Conservation (phyloP, 495 filamentous ascomycete genomes). For the Hyphodiscus hymeniophilus region DNA sequence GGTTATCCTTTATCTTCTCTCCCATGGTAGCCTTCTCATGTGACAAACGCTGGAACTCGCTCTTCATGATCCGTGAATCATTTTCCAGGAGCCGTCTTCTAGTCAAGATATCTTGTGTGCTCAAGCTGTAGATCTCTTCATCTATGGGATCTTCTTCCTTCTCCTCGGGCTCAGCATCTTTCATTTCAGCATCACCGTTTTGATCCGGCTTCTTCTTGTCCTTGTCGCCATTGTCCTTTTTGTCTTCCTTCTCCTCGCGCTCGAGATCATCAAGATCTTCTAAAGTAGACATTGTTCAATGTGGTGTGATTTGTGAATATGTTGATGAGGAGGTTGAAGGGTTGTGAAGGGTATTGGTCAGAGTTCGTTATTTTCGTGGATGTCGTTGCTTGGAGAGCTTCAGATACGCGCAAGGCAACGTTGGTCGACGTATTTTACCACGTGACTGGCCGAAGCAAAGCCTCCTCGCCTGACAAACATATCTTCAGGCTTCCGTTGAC, state of each 20-base stretch:
- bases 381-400: not conserved
- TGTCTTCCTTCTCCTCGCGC: conserved; percentile 53
- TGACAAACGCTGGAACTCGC: conserved; percentile 86
- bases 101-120: conserved; percentile 88
- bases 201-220: conserved; percentile 57
- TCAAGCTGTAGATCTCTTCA: conserved; percentile 80
- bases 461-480: not conserved
- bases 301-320: not conserved
- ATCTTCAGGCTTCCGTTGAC: not conserved
- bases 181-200: conserved; percentile 84
- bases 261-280: conserved; percentile 68
- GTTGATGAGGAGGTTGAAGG: not conserved
- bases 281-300: conserved; percentile 62
- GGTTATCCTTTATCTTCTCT: conserved; percentile 98
- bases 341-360: not conserved
- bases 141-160: conserved; percentile 80
- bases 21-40: conserved; percentile 93
- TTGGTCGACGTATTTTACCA: too few relatives aligned
- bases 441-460: too few relatives aligned
- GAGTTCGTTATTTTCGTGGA: not conserved
- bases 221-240: conserved; percentile 65
- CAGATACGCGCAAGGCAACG: too few relatives aligned
- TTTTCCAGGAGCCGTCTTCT: conserved; percentile 86
- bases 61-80: conserved; percentile 96
- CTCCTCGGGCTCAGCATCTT: conserved; percentile 62